Percentiles rank a stretch among this genome's conserved stretches.
phyloP scores from a whole-genome alignment of 169 alveolate genomes.

The Eimeria necatrix region DNA sequence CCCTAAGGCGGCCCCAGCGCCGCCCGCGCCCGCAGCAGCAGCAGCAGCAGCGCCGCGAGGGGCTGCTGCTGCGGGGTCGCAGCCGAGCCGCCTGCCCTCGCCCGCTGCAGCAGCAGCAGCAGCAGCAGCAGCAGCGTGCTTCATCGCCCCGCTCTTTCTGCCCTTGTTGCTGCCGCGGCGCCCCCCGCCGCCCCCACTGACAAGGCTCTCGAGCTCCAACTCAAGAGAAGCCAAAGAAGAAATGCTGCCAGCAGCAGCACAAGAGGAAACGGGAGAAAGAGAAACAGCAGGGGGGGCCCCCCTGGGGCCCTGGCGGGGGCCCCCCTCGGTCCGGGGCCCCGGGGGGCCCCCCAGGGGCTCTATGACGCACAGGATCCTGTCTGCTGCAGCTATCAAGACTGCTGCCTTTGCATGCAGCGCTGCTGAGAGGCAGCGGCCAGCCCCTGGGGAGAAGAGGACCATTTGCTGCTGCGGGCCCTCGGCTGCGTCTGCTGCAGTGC shows the following conservation, averaged over 20 bases:
- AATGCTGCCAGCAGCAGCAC: constrained; percentile 55
- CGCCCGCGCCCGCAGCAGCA: not conserved
- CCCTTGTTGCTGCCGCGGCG: constrained; percentile 67
- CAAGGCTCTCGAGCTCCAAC: constrained; percentile 59
- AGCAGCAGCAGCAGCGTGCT: constrained; percentile 42
- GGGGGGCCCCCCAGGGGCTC: constrained; percentile 33
- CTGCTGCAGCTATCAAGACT: constrained; percentile 49
- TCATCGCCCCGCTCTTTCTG: constrained; percentile 50
- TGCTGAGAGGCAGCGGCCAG: constrained; percentile 16
- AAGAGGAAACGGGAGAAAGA: constrained; percentile 16
- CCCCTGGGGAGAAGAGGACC: constrained; percentile 29
- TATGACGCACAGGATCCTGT: constrained; percentile 20
- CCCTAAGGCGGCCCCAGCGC: not conserved
- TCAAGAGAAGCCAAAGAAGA: constrained; percentile 57
- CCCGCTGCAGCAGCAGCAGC: constrained; percentile 17
- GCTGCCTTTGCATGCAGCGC: constrained; percentile 53
- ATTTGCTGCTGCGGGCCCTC: constrained; percentile 19
- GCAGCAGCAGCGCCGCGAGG: not conserved
- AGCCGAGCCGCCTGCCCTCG: constrained; percentile 43
- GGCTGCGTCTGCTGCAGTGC: not conserved
- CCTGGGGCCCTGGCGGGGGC: not conserved
- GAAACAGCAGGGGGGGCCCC: not conserved
- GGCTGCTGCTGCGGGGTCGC: constrained; percentile 15
- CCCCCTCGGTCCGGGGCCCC: not conserved
- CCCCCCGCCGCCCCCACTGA: constrained; percentile 72